Evolutionary conservation across 495 filamentous ascomycete genomes (phyloP), one percentile per base, ranked within the genome.

Genomic region (Penicillium herquei): DNA sequence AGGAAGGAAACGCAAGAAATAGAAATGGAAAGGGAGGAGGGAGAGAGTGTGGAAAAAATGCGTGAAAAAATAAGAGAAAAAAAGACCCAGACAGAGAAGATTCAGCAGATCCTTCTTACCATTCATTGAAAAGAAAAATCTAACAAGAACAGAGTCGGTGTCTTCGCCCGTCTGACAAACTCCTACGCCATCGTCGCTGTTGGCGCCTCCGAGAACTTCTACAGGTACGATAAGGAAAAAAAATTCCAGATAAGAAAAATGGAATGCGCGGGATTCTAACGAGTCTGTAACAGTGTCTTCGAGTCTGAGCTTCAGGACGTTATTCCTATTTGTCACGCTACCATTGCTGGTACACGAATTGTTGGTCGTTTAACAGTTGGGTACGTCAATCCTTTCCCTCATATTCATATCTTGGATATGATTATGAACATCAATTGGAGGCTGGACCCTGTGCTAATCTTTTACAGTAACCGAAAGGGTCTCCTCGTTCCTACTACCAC

Each of bases 181-280:
- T 91, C 91, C 49, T 98, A 94, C 71, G 88, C 90, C 56, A 76
- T 98, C 59, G 91, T 96, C 58, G 93, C 94, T 49, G 82, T 96
- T 51, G 95, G 94, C 64, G 92, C 89, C 45, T 96, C 90, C 59
- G 93, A 97, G 83, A 98, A 97, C 79, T 98, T 98, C 74, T 98
- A 98, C 83, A 87, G 85, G 85, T 87, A 63, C 56, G 63, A 32
- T 18, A n/a, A 47, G 32, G 8, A 39, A 43, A 16, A 43, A 12
- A 43, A 43, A 43, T 16, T 37, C 34, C 21, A 26, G 21, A 26
- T 26, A 26, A 26, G 21, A 26, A 26, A 26, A 26, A 2, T 26
- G 21, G 4, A 26, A 26, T 26, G 39, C 39, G 18, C 49, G n/a
- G n/a, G 8, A 50, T 52, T 35, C 41, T 52, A 52, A 52, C 18